Conservation (phyloP, 352 stramenopile genomes). For the Globisporangium orthogonon region DNA sequence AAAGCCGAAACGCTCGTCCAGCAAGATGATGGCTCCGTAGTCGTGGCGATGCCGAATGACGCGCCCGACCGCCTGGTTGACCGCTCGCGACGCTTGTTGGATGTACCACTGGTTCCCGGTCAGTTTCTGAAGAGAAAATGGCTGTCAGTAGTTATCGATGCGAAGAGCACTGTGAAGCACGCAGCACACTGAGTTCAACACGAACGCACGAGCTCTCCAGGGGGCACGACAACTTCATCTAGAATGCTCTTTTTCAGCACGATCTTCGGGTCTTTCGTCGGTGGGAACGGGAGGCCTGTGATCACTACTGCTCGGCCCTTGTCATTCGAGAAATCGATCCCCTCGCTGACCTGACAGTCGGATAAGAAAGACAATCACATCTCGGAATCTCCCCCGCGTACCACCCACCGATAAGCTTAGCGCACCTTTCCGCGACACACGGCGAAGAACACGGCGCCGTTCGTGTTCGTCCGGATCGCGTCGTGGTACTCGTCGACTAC, state of each 20-base stretch:
- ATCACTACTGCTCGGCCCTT: conserved; percentile 97
- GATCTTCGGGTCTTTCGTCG: conserved; percentile 96
- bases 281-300: conserved; percentile 97
- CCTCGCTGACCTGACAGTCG: conserved; percentile 89
- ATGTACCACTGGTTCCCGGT: conserved; percentile 98
- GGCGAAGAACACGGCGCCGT: conserved; percentile 95
- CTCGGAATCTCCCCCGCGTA: background rate
- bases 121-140: conserved; percentile 53
- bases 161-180: background rate
- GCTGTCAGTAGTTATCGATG: background rate
- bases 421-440: conserved; percentile 96
- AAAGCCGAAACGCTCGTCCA: conserved; percentile 95
- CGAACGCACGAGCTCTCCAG: conserved; percentile 49
- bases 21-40: conserved; percentile 96
- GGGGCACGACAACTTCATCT: conserved; percentile 65
- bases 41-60: conserved; percentile 98
- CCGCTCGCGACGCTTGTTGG: conserved; percentile 95
- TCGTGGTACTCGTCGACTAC: conserved; percentile 81
- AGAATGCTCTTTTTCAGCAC: conserved; percentile 96
- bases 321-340: conserved; percentile 98
- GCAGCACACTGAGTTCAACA: background rate
- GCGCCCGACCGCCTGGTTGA: conserved; percentile 99
- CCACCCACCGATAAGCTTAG: background rate
- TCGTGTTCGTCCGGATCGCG: conserved; percentile 56
- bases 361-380: background rate